These are phyloP conservation scores for Plasmodiophora brassicae DNA, from an alignment of 208 protist species.

Conservation along the genomic window DNA sequence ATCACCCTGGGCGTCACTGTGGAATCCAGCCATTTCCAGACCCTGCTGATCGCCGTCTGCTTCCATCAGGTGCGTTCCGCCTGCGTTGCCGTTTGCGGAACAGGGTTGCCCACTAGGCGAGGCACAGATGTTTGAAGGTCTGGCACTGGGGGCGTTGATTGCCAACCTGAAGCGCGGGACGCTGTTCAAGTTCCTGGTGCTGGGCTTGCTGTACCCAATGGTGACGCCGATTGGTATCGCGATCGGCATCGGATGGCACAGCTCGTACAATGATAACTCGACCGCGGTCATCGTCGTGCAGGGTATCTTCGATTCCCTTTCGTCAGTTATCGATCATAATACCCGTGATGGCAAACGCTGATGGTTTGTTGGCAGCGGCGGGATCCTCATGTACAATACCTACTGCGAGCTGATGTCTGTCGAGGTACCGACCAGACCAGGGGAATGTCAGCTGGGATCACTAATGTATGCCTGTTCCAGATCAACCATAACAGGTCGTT, in stretches of 20 bases:
- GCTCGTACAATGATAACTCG: not conserved
- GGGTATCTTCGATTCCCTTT: slow-evolving; percentile 8
- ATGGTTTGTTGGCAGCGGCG: not conserved
- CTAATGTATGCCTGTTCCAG: not conserved
- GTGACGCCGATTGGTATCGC: slow-evolving; percentile 7
- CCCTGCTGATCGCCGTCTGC: slow-evolving; percentile 15
- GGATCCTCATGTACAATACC: slow-evolving; percentile 30
- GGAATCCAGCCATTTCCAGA: not conserved
- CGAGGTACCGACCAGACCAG: not conserved
- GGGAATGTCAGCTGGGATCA: not conserved
- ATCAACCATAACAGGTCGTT: slow-evolving; percentile 14
- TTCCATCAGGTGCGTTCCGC: slow-evolving; percentile 35
- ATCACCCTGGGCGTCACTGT: not conserved
- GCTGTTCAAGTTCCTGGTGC: not conserved
- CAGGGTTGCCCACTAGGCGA: no score
- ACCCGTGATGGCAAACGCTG: not conserved
- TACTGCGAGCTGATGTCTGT: not conserved
- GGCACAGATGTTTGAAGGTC: slow-evolving; percentile 33
- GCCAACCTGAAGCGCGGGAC: not conserved
- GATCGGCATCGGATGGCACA: not conserved
- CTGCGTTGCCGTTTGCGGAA: no score
- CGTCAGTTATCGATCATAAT: not conserved
- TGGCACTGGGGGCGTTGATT: slow-evolving; percentile 4
- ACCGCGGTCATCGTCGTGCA: not conserved
- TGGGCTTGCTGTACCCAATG: slow-evolving; percentile 12